A percentile compares a stretch with the other conserved stretches of the same genome.
phyloP scores from a whole-genome alignment of 129 eudicot genomes.

The Tagetes erecta region DNA sequence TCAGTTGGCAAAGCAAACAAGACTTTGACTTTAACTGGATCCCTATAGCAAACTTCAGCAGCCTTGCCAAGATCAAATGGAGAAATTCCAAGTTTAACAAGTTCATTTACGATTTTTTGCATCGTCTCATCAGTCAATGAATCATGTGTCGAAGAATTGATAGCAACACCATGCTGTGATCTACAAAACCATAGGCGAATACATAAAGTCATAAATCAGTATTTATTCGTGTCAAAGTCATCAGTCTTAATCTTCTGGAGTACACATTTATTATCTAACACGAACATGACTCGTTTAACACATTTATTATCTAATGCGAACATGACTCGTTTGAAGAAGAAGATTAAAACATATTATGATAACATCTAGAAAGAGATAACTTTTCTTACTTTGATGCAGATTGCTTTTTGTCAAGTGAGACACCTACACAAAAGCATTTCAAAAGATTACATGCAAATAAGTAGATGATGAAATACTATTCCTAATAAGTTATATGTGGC shows the following conservation, averaged over 20 bases:
- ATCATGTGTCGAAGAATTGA: neutral
- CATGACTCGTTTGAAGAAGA: neutral
- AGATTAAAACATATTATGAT: no score
- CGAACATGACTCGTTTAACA: neutral
- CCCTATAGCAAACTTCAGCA: slow-evolving; percentile 2
- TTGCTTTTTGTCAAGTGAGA: slow-evolving; percentile 34
- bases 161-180: neutral
- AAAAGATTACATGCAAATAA: slow-evolving; percentile 10
- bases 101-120: neutral
- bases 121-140: slow-evolving; percentile 3
- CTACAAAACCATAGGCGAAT: neutral
- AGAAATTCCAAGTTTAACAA: neutral
- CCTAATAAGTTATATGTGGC: slow-evolving; percentile 7
- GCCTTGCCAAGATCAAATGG: neutral
- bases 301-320: neutral
- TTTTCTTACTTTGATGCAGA: slow-evolving; percentile 41
- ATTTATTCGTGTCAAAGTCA: no score
- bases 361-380: neutral
- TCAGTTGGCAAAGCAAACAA: slow-evolving; percentile 11
- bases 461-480: neutral
- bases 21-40: neutral
- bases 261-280: no score
- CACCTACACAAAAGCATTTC: slow-evolving; percentile 41
- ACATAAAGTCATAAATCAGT: neutral
- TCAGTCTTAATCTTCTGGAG: no score